phyloP scores from a whole-genome alignment of 208 protist species.

The Strigomonas oncopelti region DNA sequence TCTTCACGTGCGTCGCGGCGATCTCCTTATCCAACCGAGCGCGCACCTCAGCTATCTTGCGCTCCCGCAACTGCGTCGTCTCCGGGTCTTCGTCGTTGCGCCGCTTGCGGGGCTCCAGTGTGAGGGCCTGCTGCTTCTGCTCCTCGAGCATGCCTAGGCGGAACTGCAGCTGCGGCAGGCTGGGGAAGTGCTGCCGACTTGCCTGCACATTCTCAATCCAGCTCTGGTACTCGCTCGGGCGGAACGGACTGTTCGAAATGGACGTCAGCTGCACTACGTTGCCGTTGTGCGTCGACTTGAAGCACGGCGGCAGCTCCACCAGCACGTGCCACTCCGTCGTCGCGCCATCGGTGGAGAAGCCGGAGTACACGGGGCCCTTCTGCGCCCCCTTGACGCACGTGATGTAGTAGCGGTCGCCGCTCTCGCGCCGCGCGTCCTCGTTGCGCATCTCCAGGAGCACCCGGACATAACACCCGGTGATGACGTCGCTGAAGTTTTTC shows the following conservation, averaged over 20 bases:
- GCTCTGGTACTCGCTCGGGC: constrained; percentile 76
- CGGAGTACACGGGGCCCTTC: constrained; percentile 75
- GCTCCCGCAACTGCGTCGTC: constrained; percentile 39
- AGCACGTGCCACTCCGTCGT: constrained; percentile 86
- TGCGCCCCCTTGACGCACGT: constrained; percentile 78
- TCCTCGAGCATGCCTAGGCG: constrained; percentile 81
- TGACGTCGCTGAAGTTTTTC: constrained; percentile 81
- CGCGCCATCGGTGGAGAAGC: constrained; percentile 78
- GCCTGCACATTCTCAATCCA: constrained; percentile 77
- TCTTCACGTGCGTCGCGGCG: constrained; percentile 47
- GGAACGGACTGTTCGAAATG: constrained; percentile 87
- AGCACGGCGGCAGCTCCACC: constrained; percentile 88
- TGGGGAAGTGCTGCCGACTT: constrained; percentile 51
- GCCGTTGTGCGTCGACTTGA: constrained; percentile 77
- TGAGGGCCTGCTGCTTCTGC: constrained; percentile 78
- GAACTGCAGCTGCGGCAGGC: constrained; percentile 73
- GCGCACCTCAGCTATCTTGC: constrained; percentile 28
- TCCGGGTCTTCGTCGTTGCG: constrained; percentile 54
- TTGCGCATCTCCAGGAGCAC: constrained; percentile 88
- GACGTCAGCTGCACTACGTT: constrained; percentile 90
- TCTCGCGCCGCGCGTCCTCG: constrained; percentile 67
- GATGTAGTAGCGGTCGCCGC: constrained; percentile 86
- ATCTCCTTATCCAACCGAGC: constrained; percentile 45
- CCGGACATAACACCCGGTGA: constrained; percentile 85
- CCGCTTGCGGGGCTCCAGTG: constrained; percentile 40